Conservation (phyloP, 2,329 filamentous ascomycete species). For the Phialophora verrucosa region DNA sequence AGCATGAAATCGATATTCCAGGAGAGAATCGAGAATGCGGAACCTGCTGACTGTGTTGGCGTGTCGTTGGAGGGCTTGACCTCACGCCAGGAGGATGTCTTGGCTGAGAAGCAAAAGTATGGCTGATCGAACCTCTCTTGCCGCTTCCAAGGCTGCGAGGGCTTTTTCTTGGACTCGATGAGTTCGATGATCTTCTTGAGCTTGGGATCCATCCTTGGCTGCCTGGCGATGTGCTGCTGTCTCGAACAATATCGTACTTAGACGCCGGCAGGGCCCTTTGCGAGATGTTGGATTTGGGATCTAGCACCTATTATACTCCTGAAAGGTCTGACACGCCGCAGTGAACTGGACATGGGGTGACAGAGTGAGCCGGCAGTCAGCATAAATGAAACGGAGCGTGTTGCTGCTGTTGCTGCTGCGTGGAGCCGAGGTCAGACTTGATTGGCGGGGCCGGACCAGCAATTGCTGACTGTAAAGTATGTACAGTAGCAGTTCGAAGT, state of each 20-base stretch:
- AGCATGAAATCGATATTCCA: slow-evolving; percentile 59
- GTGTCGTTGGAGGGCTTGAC: slow-evolving; percentile 5
- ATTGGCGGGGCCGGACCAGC: neutral
- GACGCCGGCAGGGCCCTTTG: neutral
- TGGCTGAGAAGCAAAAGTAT: slow-evolving; percentile 35
- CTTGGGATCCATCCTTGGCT: slow-evolving; percentile 28
- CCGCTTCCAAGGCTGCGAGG: slow-evolving; percentile 37
- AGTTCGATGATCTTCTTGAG: slow-evolving; percentile 33
- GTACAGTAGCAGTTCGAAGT: neutral
- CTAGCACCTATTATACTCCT: neutral
- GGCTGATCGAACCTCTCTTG: slow-evolving; percentile 37
- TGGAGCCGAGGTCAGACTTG: neutral
- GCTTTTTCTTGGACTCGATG: slow-evolving; percentile 36
- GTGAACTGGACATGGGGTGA: neutral
- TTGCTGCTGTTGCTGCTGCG: neutral
- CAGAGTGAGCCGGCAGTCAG: neutral
- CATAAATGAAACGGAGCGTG: neutral
- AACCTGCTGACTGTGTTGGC: neutral
- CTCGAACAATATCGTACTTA: neutral
- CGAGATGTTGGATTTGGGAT: neutral
- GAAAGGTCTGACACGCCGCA: neutral
- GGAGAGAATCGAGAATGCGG: slow-evolving; percentile 46
- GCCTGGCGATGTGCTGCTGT: neutral
- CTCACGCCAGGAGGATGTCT: slow-evolving; percentile 32
- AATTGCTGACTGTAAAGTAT: neutral